These are phyloP conservation scores for Neurospora sp. DNA, from an alignment of 495 filamentous ascomycete species.

Conservation along the genomic window DNA sequence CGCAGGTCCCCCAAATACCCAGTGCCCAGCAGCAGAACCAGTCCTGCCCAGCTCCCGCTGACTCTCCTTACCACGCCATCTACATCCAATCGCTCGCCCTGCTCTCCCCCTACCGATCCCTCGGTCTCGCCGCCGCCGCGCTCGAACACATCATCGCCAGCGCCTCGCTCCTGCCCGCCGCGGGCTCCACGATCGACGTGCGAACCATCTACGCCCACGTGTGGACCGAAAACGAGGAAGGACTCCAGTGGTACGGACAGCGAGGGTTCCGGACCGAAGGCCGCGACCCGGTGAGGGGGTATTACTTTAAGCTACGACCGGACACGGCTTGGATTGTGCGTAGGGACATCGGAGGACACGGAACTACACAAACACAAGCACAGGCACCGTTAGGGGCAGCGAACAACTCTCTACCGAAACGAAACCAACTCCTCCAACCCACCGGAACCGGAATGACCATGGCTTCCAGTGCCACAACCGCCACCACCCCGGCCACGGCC, in stretches of 20 bases:
- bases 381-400: not conserved
- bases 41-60: conserved; percentile 1
- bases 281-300: conserved; percentile 49
- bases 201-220: conserved; percentile 71
- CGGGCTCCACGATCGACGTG: conserved; percentile 36
- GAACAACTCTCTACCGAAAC: not conserved
- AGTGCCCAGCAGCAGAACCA: not conserved
- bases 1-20: conserved; percentile 1
- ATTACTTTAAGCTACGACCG: conserved; percentile 78
- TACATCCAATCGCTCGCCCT: conserved; percentile 85
- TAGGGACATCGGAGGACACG: conserved; percentile 18
- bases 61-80: conserved; percentile 36
- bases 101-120: conserved; percentile 69
- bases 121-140: conserved; percentile 69
- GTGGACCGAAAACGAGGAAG: conserved; percentile 85
- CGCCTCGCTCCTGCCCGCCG: conserved; percentile 22
- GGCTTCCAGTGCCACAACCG: not conserved
- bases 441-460: not conserved
- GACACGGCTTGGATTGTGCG: conserved; percentile 69
- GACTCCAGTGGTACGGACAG: conserved; percentile 70
- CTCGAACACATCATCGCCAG: conserved; percentile 46
- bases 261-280: conserved; percentile 60
- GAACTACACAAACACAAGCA: not conserved
- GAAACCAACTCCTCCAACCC: not conserved
- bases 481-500: not conserved